These are phyloP conservation scores for Fusarium protoensiforme DNA, from an alignment of 2,329 filamentous ascomycete species.

Conservation along the genomic window DNA sequence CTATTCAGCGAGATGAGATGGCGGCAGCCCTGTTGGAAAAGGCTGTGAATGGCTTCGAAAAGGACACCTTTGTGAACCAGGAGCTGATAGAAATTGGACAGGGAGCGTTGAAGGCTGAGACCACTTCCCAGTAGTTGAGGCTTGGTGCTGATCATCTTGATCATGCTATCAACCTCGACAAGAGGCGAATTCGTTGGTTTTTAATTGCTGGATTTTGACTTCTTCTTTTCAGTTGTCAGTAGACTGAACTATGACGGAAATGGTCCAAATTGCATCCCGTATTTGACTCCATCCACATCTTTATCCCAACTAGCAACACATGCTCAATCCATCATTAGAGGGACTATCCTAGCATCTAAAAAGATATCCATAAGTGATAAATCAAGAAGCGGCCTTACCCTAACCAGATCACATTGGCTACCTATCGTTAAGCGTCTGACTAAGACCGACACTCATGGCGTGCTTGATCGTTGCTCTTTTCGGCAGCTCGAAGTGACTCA, in stretches of 20 bases:
- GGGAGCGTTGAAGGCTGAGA: not conserved
- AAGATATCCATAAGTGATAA: not conserved
- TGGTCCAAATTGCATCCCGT: not conserved
- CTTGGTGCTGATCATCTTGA: not conserved
- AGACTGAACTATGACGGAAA: too few relatives aligned
- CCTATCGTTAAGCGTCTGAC: not conserved
- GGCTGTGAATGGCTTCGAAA: slow-evolving; percentile 57
- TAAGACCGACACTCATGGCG: not conserved
- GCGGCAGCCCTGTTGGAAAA: slow-evolving; percentile 57
- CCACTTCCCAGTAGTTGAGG: not conserved
- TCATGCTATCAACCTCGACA: not conserved
- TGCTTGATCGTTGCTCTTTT: not conserved
- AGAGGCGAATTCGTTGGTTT: not conserved
- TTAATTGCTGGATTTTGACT: not conserved
- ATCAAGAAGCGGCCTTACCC: not conserved
- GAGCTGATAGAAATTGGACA: slow-evolving; percentile 54
- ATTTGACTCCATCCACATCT: not conserved
- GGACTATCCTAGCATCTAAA: not conserved
- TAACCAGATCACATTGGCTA: not conserved
- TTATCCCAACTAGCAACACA: not conserved
- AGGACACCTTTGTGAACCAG: slow-evolving; percentile 55
- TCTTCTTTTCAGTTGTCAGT: too few relatives aligned
- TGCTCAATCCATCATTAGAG: not conserved
- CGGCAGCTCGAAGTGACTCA: not conserved
- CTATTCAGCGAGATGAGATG: slow-evolving; percentile 50